A percentile compares a stretch with the other conserved stretches of the same genome.
These are phyloP conservation scores for Yarrowia osloensis DNA, from an alignment of 805 yeast genomes.

Conservation along the genomic window DNA sequence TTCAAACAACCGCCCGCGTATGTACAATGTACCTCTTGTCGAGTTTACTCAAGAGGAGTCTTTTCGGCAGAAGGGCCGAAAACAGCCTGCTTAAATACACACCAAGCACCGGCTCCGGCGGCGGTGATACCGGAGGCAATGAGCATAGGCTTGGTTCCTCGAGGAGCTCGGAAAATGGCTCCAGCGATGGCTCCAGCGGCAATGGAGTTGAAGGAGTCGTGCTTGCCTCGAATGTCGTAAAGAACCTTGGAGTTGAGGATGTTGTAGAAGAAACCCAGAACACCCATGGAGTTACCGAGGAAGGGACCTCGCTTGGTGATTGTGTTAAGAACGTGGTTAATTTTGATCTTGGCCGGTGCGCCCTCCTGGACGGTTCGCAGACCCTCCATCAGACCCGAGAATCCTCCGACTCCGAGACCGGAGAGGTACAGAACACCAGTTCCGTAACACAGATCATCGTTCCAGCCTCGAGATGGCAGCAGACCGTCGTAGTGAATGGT, in stretches of 20 bases:
- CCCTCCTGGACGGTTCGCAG: constrained; percentile 70
- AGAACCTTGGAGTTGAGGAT: constrained; percentile 79
- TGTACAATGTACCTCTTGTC: constrained; percentile 29
- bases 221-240: constrained; percentile 72
- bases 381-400: constrained; percentile 87
- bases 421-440: constrained; percentile 90
- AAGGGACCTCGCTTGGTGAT: constrained; percentile 95
- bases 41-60: constrained; percentile 28
- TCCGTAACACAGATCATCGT: constrained; percentile 96
- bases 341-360: constrained; percentile 75
- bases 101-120: constrained; percentile 91
- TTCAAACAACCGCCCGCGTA: constrained; percentile 5
- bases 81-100: constrained; percentile 61
- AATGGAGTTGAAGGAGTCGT: constrained; percentile 80
- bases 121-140: constrained; percentile 82
- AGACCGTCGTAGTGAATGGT: constrained; percentile 77
- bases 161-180: constrained; percentile 82
- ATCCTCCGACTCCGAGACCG: constrained; percentile 85
- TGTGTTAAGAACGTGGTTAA: constrained; percentile 88
- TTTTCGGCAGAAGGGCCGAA: constrained; percentile 26
- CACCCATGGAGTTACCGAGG: constrained; percentile 94
- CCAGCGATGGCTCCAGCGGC: constrained; percentile 92
- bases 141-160: constrained; percentile 86
- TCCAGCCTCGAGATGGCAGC: constrained; percentile 96
- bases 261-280: constrained; percentile 86